These are phyloP conservation scores for Rhizoctonia solani DNA, from an alignment of 1,284 basidiomycete genomes.

Conservation along the genomic window DNA sequence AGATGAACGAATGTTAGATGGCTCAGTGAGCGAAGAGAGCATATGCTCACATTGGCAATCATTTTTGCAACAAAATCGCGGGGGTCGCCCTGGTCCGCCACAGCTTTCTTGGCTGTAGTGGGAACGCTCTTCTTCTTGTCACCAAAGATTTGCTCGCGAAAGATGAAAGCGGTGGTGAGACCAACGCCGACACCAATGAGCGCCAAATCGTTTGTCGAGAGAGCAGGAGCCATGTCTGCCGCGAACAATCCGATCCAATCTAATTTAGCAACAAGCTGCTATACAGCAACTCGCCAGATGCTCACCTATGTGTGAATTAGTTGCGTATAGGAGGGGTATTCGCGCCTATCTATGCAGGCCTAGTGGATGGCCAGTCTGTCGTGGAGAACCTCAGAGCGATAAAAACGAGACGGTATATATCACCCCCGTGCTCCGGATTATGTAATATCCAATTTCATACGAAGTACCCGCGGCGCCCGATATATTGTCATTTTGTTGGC, in stretches of 20 bases:
- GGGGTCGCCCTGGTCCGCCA: conserved; percentile 70
- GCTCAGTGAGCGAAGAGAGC: neutral
- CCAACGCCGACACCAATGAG: conserved; percentile 71
- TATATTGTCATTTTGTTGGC: too few species aligned
- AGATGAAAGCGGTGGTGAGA: conserved; percentile 74
- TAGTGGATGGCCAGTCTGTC: too few species aligned
- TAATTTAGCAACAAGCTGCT: too few species aligned
- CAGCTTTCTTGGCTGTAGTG: conserved; percentile 47
- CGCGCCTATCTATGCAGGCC: too few species aligned
- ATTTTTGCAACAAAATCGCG: conserved; percentile 90
- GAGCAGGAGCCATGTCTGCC: conserved; percentile 32
- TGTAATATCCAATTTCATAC: neutral
- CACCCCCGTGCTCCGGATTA: neutral
- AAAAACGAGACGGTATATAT: neutral
- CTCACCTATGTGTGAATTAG: too few species aligned
- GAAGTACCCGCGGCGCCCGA: neutral
- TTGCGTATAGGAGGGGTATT: too few species aligned
- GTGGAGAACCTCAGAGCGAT: too few species aligned
- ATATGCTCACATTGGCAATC: conserved; percentile 77
- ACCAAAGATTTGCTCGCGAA: conserved; percentile 73
- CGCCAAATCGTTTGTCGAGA: conserved; percentile 63
- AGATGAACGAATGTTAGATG: conserved; percentile 33
- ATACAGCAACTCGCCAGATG: too few species aligned
- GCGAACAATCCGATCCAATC: too few species aligned
- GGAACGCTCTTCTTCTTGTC: conserved; percentile 63